Conservation (phyloP, 371 early-diverging fungal species). For the Apophysomyces trapeziformis region DNA sequence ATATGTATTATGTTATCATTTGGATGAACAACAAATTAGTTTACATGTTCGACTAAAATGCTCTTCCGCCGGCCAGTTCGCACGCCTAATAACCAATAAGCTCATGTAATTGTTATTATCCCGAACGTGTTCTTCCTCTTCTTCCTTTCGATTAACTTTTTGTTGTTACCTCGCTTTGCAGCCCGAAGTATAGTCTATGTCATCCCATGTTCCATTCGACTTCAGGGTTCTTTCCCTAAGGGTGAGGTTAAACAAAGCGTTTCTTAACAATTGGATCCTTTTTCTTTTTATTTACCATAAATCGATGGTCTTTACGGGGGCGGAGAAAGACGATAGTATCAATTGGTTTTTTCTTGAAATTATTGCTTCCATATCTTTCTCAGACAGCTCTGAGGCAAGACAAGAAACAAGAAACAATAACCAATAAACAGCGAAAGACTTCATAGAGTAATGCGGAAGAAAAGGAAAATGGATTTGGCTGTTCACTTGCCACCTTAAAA, state of each 20-base stretch:
- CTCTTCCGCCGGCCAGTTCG: conserved; percentile 33
- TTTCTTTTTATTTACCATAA: neutral
- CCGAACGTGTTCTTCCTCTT: neutral
- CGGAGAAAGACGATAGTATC: neutral
- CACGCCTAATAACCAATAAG: conserved; percentile 15
- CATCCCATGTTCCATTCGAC: conserved; percentile 19
- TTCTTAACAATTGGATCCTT: too few species aligned
- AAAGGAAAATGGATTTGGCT: neutral
- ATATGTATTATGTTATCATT: too few species aligned
- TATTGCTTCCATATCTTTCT: neutral
- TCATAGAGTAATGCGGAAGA: neutral
- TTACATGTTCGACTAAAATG: conserved; percentile 30
- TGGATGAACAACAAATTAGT: conserved; percentile 17
- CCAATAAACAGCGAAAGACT: neutral
- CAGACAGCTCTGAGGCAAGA: neutral
- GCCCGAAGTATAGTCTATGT: conserved; percentile 19
- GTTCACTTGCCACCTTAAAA: too few species aligned
- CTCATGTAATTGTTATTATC: neutral
- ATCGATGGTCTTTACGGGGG: neutral
- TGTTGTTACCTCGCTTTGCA: conserved; percentile 16
- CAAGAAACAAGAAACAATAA: neutral
- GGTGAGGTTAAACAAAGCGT: neutral
- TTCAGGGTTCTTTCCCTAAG: neutral
- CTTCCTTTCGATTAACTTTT: too few species aligned
- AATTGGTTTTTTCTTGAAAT: neutral